Evolutionary conservation across 1,284 basidiomycete genomes (phyloP), one percentile per base, ranked within the genome.

Genomic region (Phlebopus sp.): DNA sequence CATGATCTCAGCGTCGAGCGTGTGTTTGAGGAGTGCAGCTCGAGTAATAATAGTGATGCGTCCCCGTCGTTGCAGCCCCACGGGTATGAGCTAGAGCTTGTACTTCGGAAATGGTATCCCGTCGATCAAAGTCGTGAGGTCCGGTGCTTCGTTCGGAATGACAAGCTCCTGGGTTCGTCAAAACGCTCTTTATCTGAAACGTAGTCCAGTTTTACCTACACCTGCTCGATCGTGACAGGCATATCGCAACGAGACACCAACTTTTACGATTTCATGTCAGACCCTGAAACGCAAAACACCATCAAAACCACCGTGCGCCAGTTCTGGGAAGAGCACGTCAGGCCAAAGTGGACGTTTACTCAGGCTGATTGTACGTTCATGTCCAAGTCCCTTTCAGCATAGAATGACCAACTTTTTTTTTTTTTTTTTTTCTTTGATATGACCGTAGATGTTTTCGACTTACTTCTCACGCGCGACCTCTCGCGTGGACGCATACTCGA

Each of bases 221-320:
- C 9, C 10, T 9, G 27, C 8, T 17, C 42, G 11, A 11, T 44
- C 15, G 42, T 15, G 7, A 31, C 64, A 92, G 94, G 81, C 11
- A 86, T 97, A 31, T 85, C 82, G 0, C 95, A 98, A 64, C 79
- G 96, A n/a, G 95, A 98, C 62, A 76, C 75, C 21, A 94, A 93
- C 58, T 92, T 84, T 63, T 98, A 96, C 67, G 86, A 92, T 15
- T 95, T 90, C 63, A 76, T 94, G 62, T 86, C 84, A 59, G 79
- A 85, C n/a, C 59, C 69, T 0, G 60, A 60, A 1, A 87, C 79
- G 1, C 79, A 79, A 47, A 47, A 58, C 2, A 76, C 73, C 40
- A 82, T 97, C 36, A 58, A 73, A 18, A 57, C 70, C 2, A 72
- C 80, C 11, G 74, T 94, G 21, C 56, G 58, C 17, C 62, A 62